Evolutionary conservation across 2,329 filamentous ascomycete species (phyloP).

Genomic region (Delphinella strobiligena): DNA sequence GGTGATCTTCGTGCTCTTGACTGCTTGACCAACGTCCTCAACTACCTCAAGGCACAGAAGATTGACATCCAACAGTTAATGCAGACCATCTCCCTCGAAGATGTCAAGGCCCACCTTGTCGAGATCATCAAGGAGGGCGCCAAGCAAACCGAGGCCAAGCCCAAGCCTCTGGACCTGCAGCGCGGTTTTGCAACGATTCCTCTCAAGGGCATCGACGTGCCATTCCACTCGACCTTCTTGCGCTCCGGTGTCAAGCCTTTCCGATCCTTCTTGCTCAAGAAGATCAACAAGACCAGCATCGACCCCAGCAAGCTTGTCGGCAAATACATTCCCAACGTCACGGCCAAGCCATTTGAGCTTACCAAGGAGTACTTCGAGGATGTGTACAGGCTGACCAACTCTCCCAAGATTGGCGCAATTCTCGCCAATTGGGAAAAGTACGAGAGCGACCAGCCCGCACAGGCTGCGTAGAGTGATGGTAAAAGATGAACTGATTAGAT

Average conservation of each 20-base stretch:
- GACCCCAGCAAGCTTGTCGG: conserved; percentile 93
- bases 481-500: no score
- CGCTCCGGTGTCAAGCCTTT: conserved; percentile 98
- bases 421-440: conserved; percentile 61
- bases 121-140: conserved; percentile 86
- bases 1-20: conserved; percentile 55
- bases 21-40: conserved; percentile 65
- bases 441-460: conserved; percentile 24
- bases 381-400: conserved; percentile 87
- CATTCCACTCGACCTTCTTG: conserved; percentile 98
- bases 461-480: not conserved
- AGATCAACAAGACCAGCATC: conserved; percentile 98
- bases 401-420: conserved; percentile 60
- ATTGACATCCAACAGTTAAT: conserved; percentile 93
- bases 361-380: conserved; percentile 99
- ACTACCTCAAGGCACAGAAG: conserved; percentile 93
- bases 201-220: conserved; percentile 92
- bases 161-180: conserved; percentile 75
- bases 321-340: conserved; percentile 99
- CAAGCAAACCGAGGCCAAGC: conserved; percentile 78
- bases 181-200: conserved; percentile 96
- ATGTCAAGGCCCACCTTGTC: conserved; percentile 78
- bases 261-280: conserved; percentile 96
- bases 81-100: conserved; percentile 72
- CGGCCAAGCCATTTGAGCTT: conserved; percentile 85